phyloP scores from a whole-genome alignment of 768 basidiomycete genomes.

The Jaapia argillacea region DNA sequence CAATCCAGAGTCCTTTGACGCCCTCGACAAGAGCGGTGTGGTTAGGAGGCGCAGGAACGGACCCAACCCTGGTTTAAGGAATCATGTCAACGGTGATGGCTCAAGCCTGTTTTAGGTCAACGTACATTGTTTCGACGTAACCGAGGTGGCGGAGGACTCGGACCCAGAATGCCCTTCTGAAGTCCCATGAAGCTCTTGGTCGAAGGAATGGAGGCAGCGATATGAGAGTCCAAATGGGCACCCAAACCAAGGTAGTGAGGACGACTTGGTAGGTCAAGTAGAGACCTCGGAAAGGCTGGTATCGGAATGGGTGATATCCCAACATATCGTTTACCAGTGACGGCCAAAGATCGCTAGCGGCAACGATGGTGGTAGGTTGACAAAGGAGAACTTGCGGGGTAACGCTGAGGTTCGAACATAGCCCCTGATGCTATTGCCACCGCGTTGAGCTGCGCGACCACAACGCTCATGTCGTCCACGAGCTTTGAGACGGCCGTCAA shows the following conservation, averaged over 20 bases:
- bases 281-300: conserved; percentile 42
- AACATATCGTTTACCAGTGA: too few relatives aligned
- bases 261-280: conserved; percentile 35
- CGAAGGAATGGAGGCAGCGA: conserved; percentile 26
- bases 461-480: background rate
- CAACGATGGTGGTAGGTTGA: too few relatives aligned
- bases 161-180: conserved; percentile 26
- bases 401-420: too few relatives aligned
- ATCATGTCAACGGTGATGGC: conserved; percentile 7
- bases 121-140: background rate
- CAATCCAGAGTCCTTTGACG: conserved; percentile 42
- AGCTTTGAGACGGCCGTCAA: conserved; percentile 47
- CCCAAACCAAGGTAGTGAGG: conserved; percentile 28
- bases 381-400: too few relatives aligned
- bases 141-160: conserved; percentile 3
- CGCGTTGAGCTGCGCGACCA: too few relatives aligned
- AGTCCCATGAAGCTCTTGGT: conserved; percentile 35
- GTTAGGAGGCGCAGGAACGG: conserved; percentile 21
- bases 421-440: too few relatives aligned
- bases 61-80: conserved; percentile 23
- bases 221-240: conserved; percentile 38
- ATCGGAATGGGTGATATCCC: too few relatives aligned
- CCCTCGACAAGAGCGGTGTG: conserved; percentile 30
- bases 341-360: too few relatives aligned
- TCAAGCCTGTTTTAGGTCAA: background rate